phyloP scores from a whole-genome alignment of 208 protist genomes.

The Leishmania amazonensis region DNA sequence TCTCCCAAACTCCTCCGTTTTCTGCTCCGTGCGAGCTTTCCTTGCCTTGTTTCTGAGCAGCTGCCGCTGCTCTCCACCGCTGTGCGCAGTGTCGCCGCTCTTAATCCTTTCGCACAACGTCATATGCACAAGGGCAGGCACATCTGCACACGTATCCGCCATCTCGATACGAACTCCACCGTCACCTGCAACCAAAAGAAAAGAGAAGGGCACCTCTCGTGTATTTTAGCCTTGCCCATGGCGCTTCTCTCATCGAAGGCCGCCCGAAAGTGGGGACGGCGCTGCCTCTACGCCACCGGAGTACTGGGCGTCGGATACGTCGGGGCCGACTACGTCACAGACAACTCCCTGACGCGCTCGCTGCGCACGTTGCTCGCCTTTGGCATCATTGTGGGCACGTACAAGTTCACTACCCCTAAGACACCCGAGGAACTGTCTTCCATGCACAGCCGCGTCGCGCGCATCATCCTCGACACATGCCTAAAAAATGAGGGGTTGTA shows the following conservation, averaged over 20 bases:
- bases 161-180: not conserved
- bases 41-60: not conserved
- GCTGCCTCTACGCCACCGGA: slow-evolving; percentile 31
- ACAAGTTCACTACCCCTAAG: slow-evolving; percentile 66
- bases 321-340: slow-evolving; percentile 48
- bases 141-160: not conserved
- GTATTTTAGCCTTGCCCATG: not conserved
- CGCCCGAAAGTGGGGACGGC: slow-evolving; percentile 21
- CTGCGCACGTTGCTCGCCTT: slow-evolving; percentile 50
- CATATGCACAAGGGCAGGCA: not conserved
- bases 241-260: not conserved
- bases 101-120: not conserved
- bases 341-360: slow-evolving; percentile 69
- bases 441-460: slow-evolving; percentile 53
- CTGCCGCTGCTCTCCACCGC: not conserved
- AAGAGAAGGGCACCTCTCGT: not conserved
- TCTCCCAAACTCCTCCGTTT: not conserved
- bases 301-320: slow-evolving; percentile 27
- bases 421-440: slow-evolving; percentile 58
- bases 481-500: slow-evolving; percentile 88
- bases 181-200: not conserved
- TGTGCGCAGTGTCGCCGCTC: not conserved
- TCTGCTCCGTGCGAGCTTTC: not conserved
- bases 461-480: slow-evolving; percentile 59
- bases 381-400: slow-evolving; percentile 45